These are phyloP conservation scores for Paramecium tetraurelia DNA, from an alignment of 73 alveolate genomes.

Conservation along the genomic window DNA sequence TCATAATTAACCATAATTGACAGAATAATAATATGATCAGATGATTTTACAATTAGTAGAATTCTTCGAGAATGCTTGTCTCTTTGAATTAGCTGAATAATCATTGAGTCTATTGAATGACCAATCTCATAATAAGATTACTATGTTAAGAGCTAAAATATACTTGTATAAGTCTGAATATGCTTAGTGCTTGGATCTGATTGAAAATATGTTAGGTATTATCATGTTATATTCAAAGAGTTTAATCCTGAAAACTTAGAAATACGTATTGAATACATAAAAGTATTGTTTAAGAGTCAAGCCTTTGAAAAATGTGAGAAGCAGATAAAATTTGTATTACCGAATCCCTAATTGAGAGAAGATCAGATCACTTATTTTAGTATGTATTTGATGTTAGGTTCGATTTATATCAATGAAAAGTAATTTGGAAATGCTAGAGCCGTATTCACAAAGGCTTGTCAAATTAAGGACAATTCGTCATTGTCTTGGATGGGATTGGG, in stretches of 20 bases:
- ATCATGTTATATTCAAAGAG: neutral
- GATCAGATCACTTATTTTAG: neutral
- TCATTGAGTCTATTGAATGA: slow-evolving; percentile 18
- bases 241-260: neutral
- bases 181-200: neutral
- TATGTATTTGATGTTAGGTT: slow-evolving; percentile 2
- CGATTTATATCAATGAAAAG: neutral
- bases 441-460: neutral
- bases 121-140: neutral
- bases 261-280: neutral
- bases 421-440: slow-evolving; percentile 32
- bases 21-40: slow-evolving; percentile 63
- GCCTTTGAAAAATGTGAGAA: slow-evolving; percentile 10
- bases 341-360: slow-evolving; percentile 40
- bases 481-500: slow-evolving; percentile 74
- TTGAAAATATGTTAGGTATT: neutral
- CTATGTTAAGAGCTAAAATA: neutral
- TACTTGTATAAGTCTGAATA: neutral
- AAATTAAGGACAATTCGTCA: slow-evolving; percentile 13
- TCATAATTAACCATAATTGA: slow-evolving; percentile 32
- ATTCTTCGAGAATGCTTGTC: slow-evolving; percentile 62
- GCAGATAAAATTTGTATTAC: neutral
- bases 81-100: slow-evolving; percentile 67
- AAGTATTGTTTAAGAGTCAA: neutral
- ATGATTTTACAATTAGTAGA: slow-evolving; percentile 74